Evolutionary conservation across 2,329 filamentous ascomycete genomes (phyloP).

Genomic region (Alternaria angustiovoidea): DNA sequence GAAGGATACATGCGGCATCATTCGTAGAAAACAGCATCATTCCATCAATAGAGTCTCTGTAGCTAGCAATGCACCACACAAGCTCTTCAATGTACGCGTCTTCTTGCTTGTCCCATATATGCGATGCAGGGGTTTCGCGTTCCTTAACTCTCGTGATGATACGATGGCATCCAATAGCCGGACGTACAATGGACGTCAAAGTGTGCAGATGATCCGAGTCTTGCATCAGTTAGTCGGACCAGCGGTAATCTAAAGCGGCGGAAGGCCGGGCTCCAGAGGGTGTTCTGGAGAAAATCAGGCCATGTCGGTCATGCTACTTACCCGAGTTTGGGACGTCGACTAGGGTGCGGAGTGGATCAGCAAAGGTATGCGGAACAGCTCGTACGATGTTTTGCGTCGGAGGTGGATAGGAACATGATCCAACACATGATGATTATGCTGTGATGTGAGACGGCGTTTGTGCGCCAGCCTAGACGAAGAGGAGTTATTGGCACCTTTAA

Average conservation of each 20-base stretch:
- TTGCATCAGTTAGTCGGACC: constrained; percentile 10
- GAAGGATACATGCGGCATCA: constrained; percentile 4
- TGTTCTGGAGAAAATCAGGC: constrained; percentile 13
- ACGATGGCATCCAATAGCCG: constrained; percentile 12
- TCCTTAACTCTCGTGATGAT: constrained; percentile 10
- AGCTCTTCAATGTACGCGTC: not conserved
- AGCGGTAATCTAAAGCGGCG: constrained; percentile 5
- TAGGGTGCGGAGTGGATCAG: constrained; percentile 1
- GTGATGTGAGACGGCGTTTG: constrained; percentile 4
- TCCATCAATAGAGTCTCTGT: constrained; percentile 4
- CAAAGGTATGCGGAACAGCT: constrained; percentile 6
- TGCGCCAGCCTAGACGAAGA: not conserved
- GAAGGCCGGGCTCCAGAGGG: not conserved
- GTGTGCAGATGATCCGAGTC: constrained; percentile 16
- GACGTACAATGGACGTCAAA: not conserved
- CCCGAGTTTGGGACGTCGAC: constrained; percentile 8
- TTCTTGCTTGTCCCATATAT: not conserved
- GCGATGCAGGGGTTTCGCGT: constrained; percentile 1
- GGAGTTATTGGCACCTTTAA: not conserved
- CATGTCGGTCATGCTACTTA: constrained; percentile 17
- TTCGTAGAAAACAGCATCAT: constrained; percentile 5
- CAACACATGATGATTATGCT: constrained; percentile 4
- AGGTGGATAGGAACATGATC: not conserved
- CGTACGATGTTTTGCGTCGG: constrained; percentile 6
- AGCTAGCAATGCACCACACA: constrained; percentile 10